These are phyloP conservation scores for Saccharomyces uvarum DNA, from an alignment of 1,139 yeast genomes.

Conservation along the genomic window DNA sequence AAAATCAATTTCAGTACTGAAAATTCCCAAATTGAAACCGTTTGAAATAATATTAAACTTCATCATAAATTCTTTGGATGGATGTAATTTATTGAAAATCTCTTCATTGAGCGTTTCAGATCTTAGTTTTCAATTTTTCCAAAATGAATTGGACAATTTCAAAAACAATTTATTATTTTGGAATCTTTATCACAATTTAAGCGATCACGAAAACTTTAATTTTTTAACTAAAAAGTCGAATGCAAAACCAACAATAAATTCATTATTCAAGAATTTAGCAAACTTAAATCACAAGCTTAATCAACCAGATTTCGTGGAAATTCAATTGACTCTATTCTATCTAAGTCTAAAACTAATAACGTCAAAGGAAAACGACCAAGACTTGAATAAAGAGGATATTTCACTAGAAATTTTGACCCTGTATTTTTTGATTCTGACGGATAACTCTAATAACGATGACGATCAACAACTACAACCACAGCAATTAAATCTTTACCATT, in stretches of 20 bases:
- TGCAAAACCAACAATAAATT: neutral
- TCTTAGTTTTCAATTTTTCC: conserved; percentile 10
- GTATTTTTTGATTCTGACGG: conserved; percentile 22
- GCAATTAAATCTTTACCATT: conserved; percentile 21
- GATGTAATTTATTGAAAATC: conserved; percentile 20
- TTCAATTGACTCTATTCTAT: conserved; percentile 26
- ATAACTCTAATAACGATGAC: conserved; percentile 10
- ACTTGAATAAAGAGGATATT: conserved; percentile 13
- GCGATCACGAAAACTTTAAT: conserved; percentile 20
- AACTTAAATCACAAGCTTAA: conserved; percentile 8
- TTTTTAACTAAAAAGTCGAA: neutral
- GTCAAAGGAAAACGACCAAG: neutral
- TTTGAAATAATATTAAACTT: conserved; percentile 21
- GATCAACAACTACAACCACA: conserved; percentile 15
- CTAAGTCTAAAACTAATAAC: conserved; percentile 13
- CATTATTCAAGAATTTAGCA: conserved; percentile 6
- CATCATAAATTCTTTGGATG: conserved; percentile 20
- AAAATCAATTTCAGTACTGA: conserved; percentile 13
- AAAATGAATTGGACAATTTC: conserved; percentile 17
- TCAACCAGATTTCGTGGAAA: conserved; percentile 25
- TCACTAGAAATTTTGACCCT: conserved; percentile 27
- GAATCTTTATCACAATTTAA: conserved; percentile 24
- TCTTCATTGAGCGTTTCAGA: conserved; percentile 15
- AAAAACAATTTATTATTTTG: conserved; percentile 18
- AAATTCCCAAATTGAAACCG: conserved; percentile 19